Base-by-base conservation (phyloP, 192 early-diverging fungal genomes). In the Linnemannia schmuckeri region DNA sequence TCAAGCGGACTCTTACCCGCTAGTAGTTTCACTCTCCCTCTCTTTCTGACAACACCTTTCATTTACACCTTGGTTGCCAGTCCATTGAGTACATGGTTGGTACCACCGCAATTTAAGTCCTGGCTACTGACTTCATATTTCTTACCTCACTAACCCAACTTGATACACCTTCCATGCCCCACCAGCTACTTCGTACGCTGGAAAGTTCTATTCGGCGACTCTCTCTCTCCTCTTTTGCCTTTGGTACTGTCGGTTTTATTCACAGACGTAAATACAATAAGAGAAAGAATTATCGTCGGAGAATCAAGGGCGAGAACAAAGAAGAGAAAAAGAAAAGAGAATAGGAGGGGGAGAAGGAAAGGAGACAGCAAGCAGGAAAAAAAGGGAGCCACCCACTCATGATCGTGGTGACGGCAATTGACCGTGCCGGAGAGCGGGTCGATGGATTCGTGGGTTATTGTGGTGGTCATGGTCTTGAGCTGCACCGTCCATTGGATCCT, bases 401-500 rank as follows among this genome's bases (percentile, higher is more conserved):
- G 61, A 66, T 66, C 61, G 10, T 66, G 61, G 27, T 66, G 30
- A 66, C 61, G 30, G 61, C 10, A 13, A 66, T 33, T 27, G 61
- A 63, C 61, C 27, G 30, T 30, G 61, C 61, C 61, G 30, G 33
- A 30, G 10, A 66, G 30, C n/a, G 27, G 61, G 24, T 27, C 15
- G 7, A 20, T 12, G 41, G 35, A 72, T 6, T 0, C 7, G 18
- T 40, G 30, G 22, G 30, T 70, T 22, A 17, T 70, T 38, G 17
- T 22, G 1, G 35, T 72, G 20, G 40, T n/a, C 70, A 72, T n/a
- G 41, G 40, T 20, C 40, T 27, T 41, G 41, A 12, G 35, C 35
- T 35, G 69, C 70, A 38, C 70, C 41, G 38, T 66, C 61, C 61
- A 66, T 66, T 66, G 61, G 61, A 66, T 66, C 61, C 61, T 33